Evolutionary conservation across 306 rosid genomes (phyloP), one percentile per base, ranked within the genome.

Genomic region (Pterocarpus macrocarpus): DNA sequence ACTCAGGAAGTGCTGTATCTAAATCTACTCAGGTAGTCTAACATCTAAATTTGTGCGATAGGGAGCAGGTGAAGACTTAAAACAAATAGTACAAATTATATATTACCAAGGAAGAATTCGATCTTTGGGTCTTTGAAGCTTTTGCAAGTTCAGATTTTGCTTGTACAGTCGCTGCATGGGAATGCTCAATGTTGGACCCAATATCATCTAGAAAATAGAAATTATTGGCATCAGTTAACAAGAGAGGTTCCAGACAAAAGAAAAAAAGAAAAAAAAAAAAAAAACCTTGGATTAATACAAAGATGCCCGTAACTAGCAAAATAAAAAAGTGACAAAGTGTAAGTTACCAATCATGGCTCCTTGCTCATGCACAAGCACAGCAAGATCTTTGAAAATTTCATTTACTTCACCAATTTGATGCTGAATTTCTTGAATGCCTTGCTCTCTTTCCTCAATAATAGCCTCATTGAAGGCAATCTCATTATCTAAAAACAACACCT

Each of bases 401-500:
- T 90, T 92, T 65, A 95, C 98, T 89, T 95, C 98, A 36, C 97
- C 97, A 86, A 95, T 95, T 88, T 92, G 98, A 13, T 88, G 88
- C 88, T 95, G 98, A 79, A 95, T 88, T 89, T 95, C 98, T 85
- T 95, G 95, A 85, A 95, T 95, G 36, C 98, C 97, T 71, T 95
- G 98, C 49, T 95, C 98, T 83, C 98, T 90, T 90, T 95, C 98
- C 87, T 95, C 97, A 2, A 95, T 95, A 77, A 95, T 86, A 80
- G 97, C 94, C 89, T 95, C 98, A n/a, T 95, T 95, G 88, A 95
- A 95, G 66, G 89, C 88, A 74, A 95, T 90, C 85, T 95, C 98
- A 71, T 89, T 92, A 87, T 92, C 97, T 83, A 95, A 83, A 73
- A 93, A 87, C 85, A 91, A 59, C 36, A 95, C 97, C 78, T 95